Evolutionary conservation across 1,284 basidiomycete species (phyloP).

Genomic region (Pascua guehoae): DNA sequence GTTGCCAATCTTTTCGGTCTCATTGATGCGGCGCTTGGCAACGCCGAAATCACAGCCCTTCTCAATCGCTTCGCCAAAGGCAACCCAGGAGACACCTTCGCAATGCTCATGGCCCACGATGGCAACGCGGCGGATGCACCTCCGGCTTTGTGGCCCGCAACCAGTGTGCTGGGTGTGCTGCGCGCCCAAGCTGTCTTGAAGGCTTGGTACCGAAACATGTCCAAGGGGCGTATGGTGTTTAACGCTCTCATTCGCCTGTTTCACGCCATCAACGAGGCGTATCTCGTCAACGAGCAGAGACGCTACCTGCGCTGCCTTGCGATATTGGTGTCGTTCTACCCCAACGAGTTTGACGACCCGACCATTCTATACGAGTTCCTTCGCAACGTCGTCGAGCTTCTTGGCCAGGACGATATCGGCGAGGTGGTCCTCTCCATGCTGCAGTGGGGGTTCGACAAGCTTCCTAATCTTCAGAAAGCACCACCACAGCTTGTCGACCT

Average conservation of each 20-base stretch:
- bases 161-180: background rate
- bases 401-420: conserved; percentile 66
- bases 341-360: conserved; percentile 57
- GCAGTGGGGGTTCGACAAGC: conserved; percentile 64
- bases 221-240: conserved; percentile 56
- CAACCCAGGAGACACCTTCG: conserved; percentile 2
- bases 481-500: conserved; percentile 19
- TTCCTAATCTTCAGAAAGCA: background rate
- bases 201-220: background rate
- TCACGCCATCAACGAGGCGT: conserved; percentile 61
- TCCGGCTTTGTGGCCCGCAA: conserved; percentile 6
- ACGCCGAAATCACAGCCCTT: background rate
- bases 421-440: conserved; percentile 68
- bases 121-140: background rate
- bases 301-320: conserved; percentile 70
- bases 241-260: conserved; percentile 73
- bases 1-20: conserved; percentile 23
- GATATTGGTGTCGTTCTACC: conserved; percentile 64
- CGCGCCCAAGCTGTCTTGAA: conserved; percentile 12
- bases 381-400: conserved; percentile 62
- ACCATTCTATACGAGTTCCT: conserved; percentile 64
- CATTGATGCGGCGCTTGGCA: conserved; percentile 13
- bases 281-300: conserved; percentile 81
- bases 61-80: background rate
- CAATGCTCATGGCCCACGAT: conserved; percentile 8